phyloP scores from a whole-genome alignment of 805 yeast species.

The Lipomyces sp. region DNA sequence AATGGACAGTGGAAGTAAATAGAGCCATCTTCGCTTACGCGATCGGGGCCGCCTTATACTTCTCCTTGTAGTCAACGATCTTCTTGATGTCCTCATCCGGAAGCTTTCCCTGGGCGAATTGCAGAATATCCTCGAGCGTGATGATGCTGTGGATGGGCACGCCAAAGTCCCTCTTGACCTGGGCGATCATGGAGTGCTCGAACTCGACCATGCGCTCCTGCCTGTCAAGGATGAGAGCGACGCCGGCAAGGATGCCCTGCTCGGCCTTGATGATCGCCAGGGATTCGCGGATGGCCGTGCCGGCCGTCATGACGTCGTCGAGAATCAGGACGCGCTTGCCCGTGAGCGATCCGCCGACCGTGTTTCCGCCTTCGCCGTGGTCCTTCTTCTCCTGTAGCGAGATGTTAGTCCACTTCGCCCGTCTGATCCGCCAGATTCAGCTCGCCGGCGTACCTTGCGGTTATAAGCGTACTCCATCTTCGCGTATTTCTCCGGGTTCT shows the following conservation, averaged over 20 bases:
- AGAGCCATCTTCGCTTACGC: no score
- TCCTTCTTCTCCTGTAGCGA: conserved; percentile 69
- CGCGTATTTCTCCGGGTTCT: conserved; percentile 66
- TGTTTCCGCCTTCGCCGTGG: conserved; percentile 96
- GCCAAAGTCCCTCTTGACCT: conserved; percentile 63
- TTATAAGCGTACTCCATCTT: conserved; percentile 86
- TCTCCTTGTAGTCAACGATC: conserved; percentile 24
- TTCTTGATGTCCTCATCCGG: conserved; percentile 18
- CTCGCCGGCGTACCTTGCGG: conserved; percentile 63
- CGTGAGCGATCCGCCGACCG: conserved; percentile 77
- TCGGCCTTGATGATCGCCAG: conserved; percentile 68
- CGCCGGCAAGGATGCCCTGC: conserved; percentile 73
- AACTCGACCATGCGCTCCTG: conserved; percentile 77
- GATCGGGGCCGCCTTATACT: conserved; percentile 22
- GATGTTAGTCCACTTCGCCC: no score
- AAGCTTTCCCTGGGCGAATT: conserved; percentile 35
- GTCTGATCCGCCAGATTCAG: no score
- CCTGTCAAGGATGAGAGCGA: conserved; percentile 90
- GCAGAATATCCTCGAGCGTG: conserved; percentile 67
- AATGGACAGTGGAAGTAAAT: no score
- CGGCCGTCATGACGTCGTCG: conserved; percentile 98
- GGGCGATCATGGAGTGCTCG: conserved; percentile 74
- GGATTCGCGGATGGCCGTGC: conserved; percentile 96
- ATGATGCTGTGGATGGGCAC: conserved; percentile 87
- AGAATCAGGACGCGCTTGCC: conserved; percentile 77